phyloP scores from a whole-genome alignment of 1,139 yeast genomes.

The Meyerozyma guilliermondii region DNA sequence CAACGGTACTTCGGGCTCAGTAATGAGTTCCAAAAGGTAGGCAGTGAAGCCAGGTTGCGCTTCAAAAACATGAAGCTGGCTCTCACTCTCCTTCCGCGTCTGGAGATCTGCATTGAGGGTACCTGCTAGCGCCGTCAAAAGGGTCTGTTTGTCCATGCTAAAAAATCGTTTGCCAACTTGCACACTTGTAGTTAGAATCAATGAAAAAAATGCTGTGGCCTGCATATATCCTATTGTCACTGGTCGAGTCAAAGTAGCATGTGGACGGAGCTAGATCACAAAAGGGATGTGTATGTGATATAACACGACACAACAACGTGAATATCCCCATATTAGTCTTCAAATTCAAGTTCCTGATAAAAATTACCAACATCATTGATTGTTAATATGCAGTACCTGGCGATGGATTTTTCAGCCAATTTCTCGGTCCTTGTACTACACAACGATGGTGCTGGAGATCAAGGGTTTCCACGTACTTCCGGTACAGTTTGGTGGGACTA shows the following conservation, averaged over 20 bases:
- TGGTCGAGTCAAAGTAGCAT: too few relatives aligned
- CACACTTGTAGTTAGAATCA: neutral
- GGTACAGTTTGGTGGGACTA: constrained; percentile 30
- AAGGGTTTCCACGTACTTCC: constrained; percentile 55
- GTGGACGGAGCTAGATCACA: too few relatives aligned
- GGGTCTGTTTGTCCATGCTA: constrained; percentile 40
- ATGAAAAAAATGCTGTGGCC: neutral
- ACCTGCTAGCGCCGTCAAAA: constrained; percentile 39
- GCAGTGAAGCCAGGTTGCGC: constrained; percentile 54
- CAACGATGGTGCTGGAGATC: constrained; percentile 23
- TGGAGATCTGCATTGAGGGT: constrained; percentile 37
- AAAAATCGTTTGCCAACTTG: neutral
- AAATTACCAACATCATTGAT: too few relatives aligned
- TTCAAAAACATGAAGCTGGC: constrained; percentile 35
- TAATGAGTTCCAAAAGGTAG: constrained; percentile 49
- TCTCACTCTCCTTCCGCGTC: constrained; percentile 39
- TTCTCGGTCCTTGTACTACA: neutral
- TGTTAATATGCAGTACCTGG: neutral
- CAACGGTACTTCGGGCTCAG: constrained; percentile 39
- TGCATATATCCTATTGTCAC: neutral
- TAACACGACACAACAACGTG: too few relatives aligned
- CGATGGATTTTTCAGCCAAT: neutral
- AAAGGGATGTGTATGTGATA: too few relatives aligned
- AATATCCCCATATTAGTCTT: too few relatives aligned
- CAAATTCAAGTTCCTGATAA: too few relatives aligned